Evolutionary conservation across 345 rosid species (phyloP).

Genomic region (Melastoma malabathricum): DNA sequence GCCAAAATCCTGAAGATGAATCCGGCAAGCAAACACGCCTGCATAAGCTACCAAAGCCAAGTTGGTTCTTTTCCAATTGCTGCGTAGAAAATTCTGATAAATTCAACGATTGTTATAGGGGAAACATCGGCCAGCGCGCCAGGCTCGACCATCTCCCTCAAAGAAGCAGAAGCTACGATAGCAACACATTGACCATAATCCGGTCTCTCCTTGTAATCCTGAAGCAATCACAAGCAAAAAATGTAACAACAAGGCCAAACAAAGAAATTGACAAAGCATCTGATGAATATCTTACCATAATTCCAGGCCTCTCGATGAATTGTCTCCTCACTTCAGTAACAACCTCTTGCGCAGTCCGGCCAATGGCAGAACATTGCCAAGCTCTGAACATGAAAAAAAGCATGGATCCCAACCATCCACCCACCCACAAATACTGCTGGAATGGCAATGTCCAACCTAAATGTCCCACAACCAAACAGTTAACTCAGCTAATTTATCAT

Average conservation of each 20-base stretch:
- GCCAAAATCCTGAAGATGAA: slow-evolving; percentile 63
- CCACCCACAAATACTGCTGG: slow-evolving; percentile 95
- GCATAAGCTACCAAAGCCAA: not conserved
- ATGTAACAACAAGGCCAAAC: slow-evolving; percentile 4
- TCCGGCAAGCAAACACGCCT: slow-evolving; percentile 26
- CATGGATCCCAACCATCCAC: slow-evolving; percentile 67
- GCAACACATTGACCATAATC: slow-evolving; percentile 98
- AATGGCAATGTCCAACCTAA: slow-evolving; percentile 47
- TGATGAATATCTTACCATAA: slow-evolving; percentile 57
- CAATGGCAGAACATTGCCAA: slow-evolving; percentile 95
- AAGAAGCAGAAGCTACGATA: slow-evolving; percentile 89
- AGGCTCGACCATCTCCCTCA: slow-evolving; percentile 97
- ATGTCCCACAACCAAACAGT: too few species aligned
- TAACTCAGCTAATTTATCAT: too few species aligned
- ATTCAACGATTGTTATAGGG: slow-evolving; percentile 62
- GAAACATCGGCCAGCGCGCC: slow-evolving; percentile 91
- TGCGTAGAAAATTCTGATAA: too few species aligned
- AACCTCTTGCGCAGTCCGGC: slow-evolving; percentile 98
- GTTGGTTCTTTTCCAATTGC: not conserved
- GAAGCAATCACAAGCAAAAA: slow-evolving; percentile 7
- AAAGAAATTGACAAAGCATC: not conserved
- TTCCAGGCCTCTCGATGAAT: slow-evolving; percentile 97
- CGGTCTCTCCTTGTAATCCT: slow-evolving; percentile 96
- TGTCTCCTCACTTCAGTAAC: slow-evolving; percentile 98
- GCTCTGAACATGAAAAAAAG: slow-evolving; percentile 89